These are phyloP conservation scores for Micractinium conductrix DNA, from an alignment of 139 green algal species.

Conservation along the genomic window DNA sequence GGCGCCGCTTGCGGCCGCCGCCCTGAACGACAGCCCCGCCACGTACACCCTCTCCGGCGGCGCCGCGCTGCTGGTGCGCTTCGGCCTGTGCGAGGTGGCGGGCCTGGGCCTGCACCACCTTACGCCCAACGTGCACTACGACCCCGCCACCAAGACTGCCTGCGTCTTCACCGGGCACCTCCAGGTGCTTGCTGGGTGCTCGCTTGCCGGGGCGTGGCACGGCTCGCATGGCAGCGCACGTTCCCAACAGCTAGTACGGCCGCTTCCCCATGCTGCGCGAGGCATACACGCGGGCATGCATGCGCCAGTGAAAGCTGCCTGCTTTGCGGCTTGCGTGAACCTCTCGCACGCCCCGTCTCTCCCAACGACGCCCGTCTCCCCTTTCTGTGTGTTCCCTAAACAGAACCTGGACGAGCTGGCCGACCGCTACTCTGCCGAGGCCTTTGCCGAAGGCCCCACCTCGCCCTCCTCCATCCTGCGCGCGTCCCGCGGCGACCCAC, in stretches of 20 bases:
- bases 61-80: constrained; percentile 31
- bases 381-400: constrained; percentile 18
- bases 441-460: constrained; percentile 4
- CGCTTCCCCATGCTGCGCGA: not conserved
- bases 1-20: not conserved
- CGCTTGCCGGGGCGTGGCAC: not conserved
- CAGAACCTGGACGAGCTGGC: constrained; percentile 67
- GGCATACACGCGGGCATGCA: not conserved
- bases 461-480: constrained; percentile 9
- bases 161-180: constrained; percentile 43
- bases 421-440: constrained; percentile 33
- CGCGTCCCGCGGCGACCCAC: not conserved
- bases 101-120: constrained; percentile 45
- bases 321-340: not conserved
- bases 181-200: constrained; percentile 21
- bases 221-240: not conserved
- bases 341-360: not conserved
- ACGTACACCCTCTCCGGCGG: constrained; percentile 4
- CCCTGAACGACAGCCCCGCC: constrained; percentile 3
- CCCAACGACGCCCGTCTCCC: not conserved
- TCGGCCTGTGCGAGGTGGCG: constrained; percentile 41
- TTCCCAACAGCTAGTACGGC: not conserved
- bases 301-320: too few species aligned
- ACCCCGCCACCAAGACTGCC: constrained; percentile 37
- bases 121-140: constrained; percentile 50